Percentiles rank a stretch among this genome's conserved stretches.
These are phyloP conservation scores for Rhododendron simsii DNA, from an alignment of 148 eudicot genomes.

Conservation along the genomic window DNA sequence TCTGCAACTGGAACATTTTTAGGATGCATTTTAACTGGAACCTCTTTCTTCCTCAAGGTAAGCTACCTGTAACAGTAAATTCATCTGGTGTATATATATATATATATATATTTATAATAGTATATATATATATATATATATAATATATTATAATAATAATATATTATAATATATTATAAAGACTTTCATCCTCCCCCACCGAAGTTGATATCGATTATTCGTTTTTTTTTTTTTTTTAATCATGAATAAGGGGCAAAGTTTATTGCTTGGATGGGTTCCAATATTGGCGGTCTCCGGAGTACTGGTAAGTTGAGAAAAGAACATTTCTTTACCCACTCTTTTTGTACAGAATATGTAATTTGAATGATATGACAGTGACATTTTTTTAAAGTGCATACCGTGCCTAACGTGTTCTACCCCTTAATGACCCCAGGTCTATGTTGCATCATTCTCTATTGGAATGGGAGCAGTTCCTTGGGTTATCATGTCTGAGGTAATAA, in stretches of 20 bases:
- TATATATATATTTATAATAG: no score
- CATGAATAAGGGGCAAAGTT: constrained; percentile 41
- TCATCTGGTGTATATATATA: background rate
- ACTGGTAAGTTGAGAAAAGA: constrained; percentile 36
- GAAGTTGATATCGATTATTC: background rate
- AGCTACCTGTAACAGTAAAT: background rate
- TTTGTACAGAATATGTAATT: background rate
- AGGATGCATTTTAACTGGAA: constrained; percentile 62
- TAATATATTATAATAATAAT: no score
- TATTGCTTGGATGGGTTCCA: constrained; percentile 57
- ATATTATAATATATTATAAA: no score
- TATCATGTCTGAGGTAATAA: constrained; percentile 85
- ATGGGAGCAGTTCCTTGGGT: constrained; percentile 93
- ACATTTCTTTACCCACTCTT: background rate
- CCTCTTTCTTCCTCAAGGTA: constrained; percentile 76
- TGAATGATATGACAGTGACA: background rate
- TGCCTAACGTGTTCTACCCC: background rate
- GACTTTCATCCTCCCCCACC: background rate
- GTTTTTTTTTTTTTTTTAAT: background rate
- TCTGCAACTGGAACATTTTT: constrained; percentile 68
- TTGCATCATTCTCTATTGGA: constrained; percentile 67
- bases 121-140: no score
- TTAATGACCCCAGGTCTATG: constrained; percentile 38
- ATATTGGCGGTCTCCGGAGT: constrained; percentile 69
- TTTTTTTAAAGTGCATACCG: background rate